These are phyloP conservation scores for Sarocladium oryzae DNA, from an alignment of 2,329 filamentous ascomycete genomes.

Conservation along the genomic window DNA sequence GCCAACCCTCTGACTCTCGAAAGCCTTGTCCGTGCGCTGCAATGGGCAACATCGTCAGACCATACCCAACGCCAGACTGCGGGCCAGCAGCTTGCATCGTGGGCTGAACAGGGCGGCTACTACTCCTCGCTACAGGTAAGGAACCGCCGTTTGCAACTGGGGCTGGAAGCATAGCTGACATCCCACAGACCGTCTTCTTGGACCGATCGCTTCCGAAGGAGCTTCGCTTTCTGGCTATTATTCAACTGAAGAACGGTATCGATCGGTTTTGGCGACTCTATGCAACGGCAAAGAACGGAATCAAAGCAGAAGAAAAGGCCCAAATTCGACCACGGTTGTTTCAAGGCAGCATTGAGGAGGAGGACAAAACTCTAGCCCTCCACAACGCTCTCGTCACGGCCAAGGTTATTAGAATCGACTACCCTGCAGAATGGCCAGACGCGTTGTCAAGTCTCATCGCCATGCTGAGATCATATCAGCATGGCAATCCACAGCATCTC, in stretches of 20 bases:
- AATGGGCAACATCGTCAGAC: conserved; percentile 56
- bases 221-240: conserved; percentile 81
- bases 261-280: conserved; percentile 85
- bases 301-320: conserved; percentile 68
- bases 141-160: background rate
- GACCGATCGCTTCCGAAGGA: conserved; percentile 70
- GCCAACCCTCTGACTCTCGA: conserved; percentile 62
- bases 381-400: conserved; percentile 85
- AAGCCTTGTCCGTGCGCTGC: conserved; percentile 58
- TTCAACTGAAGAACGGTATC: conserved; percentile 94
- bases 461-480: conserved; percentile 47
- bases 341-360: conserved; percentile 70
- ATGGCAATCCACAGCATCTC: conserved; percentile 59
- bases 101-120: conserved; percentile 62
- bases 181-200: conserved; percentile 66
- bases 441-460: conserved; percentile 54
- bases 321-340: conserved; percentile 70
- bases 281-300: conserved; percentile 51
- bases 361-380: conserved; percentile 66
- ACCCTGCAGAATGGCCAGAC: conserved; percentile 75
- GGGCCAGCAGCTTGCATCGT: conserved; percentile 63
- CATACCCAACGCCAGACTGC: conserved; percentile 59
- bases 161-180: conserved; percentile 12
- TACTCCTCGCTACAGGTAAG: conserved; percentile 62
- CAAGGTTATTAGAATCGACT: conserved; percentile 86